Base-by-base conservation (phyloP, 2,329 filamentous ascomycete genomes). In the Trichoderma koningiopsis region DNA sequence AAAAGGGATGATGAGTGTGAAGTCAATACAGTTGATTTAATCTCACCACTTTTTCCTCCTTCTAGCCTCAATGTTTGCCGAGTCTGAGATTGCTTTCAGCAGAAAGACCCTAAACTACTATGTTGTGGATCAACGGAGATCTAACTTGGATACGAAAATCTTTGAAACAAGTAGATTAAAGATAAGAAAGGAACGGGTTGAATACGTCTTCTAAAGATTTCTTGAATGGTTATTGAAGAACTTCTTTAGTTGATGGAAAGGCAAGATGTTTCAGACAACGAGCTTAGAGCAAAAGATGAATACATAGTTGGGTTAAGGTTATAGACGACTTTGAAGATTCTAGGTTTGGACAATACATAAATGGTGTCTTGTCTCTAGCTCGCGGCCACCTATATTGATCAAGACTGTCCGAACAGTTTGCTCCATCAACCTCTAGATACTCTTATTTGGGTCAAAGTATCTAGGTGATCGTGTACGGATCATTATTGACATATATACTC, bases 81-180 rank as follows among this genome's bases (percentile, higher is more conserved):
- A 43, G 7, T 8, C 19, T 8, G 16, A 19, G 40, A 43, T n/a
- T 7, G 0, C 2, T 43, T 4, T 3, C 16, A 7, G 16, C 16
- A n/a, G 19, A 43, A 43, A 19, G 3, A n/a, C 8, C 40, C 10
- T 4, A 43, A n/a, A n/a, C 4, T 43, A 43, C 5, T n/a, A 19
- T 8, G 16, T 6, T n/a, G 16, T 19, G 5, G 2, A 8, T n/a
- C 7, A 43, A 8, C 19, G 4, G 1, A 43, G 7, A n/a, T 43
- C n/a, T 1, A 7, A 3, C 4, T 10, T 3, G 10, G 5, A 19
- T 2, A n/a, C 1, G 5, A 19, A 10, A 7, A n/a, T 43, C 4
- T 43, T 2, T n/a, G 16, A n/a, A 10, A 43, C 16, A n/a, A 43
- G 6, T 7, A n/a, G 40, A 43, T 43, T 43, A 10, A 43, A 19